Evolutionary conservation across 257 asterid genomes (phyloP).

Genomic region (Lithospermum erythrorhizon): DNA sequence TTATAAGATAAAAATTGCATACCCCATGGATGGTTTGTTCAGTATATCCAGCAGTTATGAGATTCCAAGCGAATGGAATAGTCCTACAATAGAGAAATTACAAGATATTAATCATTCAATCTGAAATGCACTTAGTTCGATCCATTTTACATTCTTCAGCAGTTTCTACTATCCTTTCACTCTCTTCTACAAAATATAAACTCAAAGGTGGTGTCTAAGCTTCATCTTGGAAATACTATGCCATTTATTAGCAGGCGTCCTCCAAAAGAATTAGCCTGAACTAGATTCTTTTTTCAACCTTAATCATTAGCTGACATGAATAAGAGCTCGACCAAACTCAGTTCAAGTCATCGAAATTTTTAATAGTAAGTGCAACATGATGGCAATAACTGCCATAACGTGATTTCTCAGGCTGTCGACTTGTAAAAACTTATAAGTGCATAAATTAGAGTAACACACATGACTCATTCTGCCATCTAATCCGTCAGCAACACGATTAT

Average conservation of each 20-base stretch:
- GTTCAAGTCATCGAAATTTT: no score
- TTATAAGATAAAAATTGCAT: constrained; percentile 17
- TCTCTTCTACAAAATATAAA: background rate
- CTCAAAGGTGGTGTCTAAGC: background rate
- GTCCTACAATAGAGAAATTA: constrained; percentile 44
- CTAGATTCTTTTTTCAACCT: no score
- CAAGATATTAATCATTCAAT: no score
- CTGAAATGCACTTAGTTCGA: no score
- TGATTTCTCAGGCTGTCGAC: no score
- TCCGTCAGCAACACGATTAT: no score
- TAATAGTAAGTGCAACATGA: background rate
- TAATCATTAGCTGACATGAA: no score
- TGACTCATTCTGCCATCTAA: no score
- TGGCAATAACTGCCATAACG: background rate
- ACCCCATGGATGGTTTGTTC: constrained; percentile 87
- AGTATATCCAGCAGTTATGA: constrained; percentile 77
- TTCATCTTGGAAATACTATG: background rate
- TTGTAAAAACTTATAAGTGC: no score
- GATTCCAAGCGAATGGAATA: constrained; percentile 96
- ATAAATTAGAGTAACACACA: no score
- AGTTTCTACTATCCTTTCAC: background rate
- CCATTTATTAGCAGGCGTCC: no score
- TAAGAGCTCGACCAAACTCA: background rate
- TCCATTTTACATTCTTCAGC: constrained; percentile 2
- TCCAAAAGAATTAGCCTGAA: background rate